phyloP scores from a whole-genome alignment of 768 basidiomycete species.

The Cyathus striatus region DNA sequence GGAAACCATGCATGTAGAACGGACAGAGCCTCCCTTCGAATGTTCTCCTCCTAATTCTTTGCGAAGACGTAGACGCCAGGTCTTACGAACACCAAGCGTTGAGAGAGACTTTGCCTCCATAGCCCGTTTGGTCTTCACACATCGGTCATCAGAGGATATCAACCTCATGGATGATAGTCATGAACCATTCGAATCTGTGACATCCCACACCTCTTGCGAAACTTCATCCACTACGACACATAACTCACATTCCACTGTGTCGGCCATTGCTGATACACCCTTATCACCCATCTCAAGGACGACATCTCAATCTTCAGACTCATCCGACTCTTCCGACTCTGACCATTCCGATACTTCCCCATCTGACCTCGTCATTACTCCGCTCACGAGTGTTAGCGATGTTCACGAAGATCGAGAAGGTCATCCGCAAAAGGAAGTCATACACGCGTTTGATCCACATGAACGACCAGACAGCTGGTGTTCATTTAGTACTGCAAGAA shows the following conservation, averaged over 20 bases:
- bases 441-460: slow-evolving; percentile 2
- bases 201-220: no score
- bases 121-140: slow-evolving; percentile 10
- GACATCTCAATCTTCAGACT: slow-evolving; percentile 2
- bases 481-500: slow-evolving; percentile 30
- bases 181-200: no score
- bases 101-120: slow-evolving; percentile 26
- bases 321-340: no score
- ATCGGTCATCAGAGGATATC: not conserved
- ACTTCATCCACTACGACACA: slow-evolving; percentile 8
- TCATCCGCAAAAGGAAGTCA: not conserved
- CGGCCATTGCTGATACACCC: no score
- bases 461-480: slow-evolving; percentile 24
- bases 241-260: slow-evolving; percentile 10
- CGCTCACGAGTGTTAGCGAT: slow-evolving; percentile 9
- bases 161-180: no score
- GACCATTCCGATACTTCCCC: slow-evolving; percentile 4
- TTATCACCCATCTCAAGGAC: not conserved
- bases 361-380: slow-evolving; percentile 4
- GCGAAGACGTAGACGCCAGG: slow-evolving; percentile 19
- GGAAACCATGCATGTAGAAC: slow-evolving; percentile 14
- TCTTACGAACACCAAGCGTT: slow-evolving; percentile 31
- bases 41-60: slow-evolving; percentile 16
- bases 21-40: not conserved
- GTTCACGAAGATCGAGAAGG: slow-evolving; percentile 6